Conservation (phyloP, 352 stramenopile genomes). For the Aphanomyces euteiches region DNA sequence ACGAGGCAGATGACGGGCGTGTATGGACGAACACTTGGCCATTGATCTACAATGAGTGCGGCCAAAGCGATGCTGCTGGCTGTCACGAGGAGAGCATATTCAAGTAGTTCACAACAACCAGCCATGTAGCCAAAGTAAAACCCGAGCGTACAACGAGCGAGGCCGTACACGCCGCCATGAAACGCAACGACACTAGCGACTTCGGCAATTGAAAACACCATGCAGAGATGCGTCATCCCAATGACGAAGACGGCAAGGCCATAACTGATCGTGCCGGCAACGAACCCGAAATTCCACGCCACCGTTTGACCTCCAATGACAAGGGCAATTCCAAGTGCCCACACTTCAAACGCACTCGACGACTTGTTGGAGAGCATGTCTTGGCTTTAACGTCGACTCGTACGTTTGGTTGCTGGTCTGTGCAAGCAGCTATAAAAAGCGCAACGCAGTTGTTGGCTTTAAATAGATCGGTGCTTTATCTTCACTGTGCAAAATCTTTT, state of each 20-base stretch:
- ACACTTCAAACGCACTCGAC: constrained; percentile 12
- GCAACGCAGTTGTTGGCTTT: too few relatives aligned
- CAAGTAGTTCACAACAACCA: constrained; percentile 16
- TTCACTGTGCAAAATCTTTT: too few relatives aligned
- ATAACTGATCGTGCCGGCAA: constrained; percentile 43
- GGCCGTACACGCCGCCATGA: constrained; percentile 22
- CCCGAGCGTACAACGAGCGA: constrained; percentile 24
- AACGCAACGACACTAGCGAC: constrained; percentile 22
- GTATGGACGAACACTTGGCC: constrained; percentile 26
- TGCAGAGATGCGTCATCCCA: constrained; percentile 37
- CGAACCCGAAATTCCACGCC: constrained; percentile 18
- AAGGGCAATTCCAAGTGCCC: constrained; percentile 23
- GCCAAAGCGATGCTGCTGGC: not conserved
- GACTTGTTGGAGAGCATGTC: too few relatives aligned
- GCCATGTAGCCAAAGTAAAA: constrained; percentile 26
- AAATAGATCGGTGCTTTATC: too few relatives aligned
- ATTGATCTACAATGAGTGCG: constrained; percentile 33
- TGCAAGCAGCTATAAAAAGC: too few relatives aligned
- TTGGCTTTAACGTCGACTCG: too few relatives aligned
- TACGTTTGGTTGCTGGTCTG: too few relatives aligned
- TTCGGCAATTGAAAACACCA: constrained; percentile 31
- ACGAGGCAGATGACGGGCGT: constrained; percentile 32
- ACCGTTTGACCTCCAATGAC: constrained; percentile 24
- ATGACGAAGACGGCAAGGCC: constrained; percentile 46
- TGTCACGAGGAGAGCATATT: constrained; percentile 18